Conservation (phyloP, 2,329 filamentous ascomycete genomes). For the Rachicladosporium sp. region DNA sequence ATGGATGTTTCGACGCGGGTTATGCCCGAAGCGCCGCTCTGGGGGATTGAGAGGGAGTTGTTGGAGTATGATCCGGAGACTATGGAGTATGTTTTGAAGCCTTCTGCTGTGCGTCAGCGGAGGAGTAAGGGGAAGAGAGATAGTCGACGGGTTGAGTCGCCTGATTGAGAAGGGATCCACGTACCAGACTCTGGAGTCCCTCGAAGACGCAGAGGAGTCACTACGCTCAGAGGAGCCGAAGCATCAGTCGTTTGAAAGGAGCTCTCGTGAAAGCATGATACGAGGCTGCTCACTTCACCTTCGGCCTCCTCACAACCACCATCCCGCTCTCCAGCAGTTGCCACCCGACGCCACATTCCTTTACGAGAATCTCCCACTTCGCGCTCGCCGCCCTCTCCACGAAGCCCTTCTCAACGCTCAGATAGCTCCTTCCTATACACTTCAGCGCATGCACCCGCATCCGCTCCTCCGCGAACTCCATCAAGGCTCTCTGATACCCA, state of each 20-base stretch:
- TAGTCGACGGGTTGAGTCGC: constrained; percentile 5
- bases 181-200: not conserved
- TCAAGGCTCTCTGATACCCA: constrained; percentile 63
- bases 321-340: constrained; percentile 52
- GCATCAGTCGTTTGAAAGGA: not conserved
- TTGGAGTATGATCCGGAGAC: constrained; percentile 15
- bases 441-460: constrained; percentile 69
- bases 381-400: constrained; percentile 57
- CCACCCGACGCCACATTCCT: constrained; percentile 68
- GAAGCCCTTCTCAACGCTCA: constrained; percentile 56
- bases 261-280: not conserved
- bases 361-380: constrained; percentile 59
- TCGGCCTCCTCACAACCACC: constrained; percentile 62
- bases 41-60: constrained; percentile 32
- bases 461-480: constrained; percentile 69
- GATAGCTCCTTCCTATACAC: constrained; percentile 72
- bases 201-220: not conserved
- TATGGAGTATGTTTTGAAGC: constrained; percentile 12
- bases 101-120: constrained; percentile 11
- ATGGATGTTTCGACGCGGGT: constrained; percentile 26
- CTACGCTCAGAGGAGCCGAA: too few species aligned
- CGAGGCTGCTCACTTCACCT: constrained; percentile 25
- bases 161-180: constrained; percentile 2
- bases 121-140: constrained; percentile 7
- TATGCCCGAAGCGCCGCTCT: constrained; percentile 34